Base-by-base conservation (phyloP, 2,329 filamentous ascomycete species). In the Fusarium napiforme region DNA sequence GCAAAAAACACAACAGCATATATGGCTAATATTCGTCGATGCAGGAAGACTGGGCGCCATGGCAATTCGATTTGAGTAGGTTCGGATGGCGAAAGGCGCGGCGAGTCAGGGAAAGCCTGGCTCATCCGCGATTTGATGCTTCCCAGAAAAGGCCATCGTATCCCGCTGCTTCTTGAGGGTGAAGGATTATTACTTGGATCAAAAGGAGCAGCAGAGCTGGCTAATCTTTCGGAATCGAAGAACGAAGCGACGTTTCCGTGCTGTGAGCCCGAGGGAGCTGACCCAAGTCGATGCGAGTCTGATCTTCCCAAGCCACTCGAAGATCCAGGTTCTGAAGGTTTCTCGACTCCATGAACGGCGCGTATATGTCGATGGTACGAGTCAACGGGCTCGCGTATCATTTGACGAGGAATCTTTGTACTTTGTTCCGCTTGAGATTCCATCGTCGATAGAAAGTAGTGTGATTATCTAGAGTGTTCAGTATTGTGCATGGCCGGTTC, bases 21-120 rank as follows among this genome's bases (percentile, higher is more conserved):
- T 1, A 76, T 62, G 10, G 71, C 55, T 10, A 84, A 60, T 18
- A 82, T 71, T 40, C 78, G 76, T 26, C 82, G 76, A 36, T 78
- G 78, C 6, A 84, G 80, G 62, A 82, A 83, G 19, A 79, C 72
- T 3, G 82, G 82, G 16, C 82, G 78, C 78, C 81, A 84, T 15
- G 79, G 79, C 1, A 83, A 66, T 14, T 75, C 49, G 12, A 78
- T 74, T 14, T 81, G 77, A 43, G 77, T 61, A n/a, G 79, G 60
- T 7, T 77, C 72, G 12, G 72, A 67, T 50, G 60, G 65, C 2
- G 61, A 65, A 21, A 64, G 60, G 19, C 30, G 43, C 2, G 74
- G 68, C 14, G 75, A 67, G 37, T 67, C 43, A 21, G 72, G 64
- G 4, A 73, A 57, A 9, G 74, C 74, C 40, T 68, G 60, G 40